These are phyloP conservation scores for Exophiala aquamarina DNA, from an alignment of 2,329 filamentous ascomycete species.

Conservation along the genomic window DNA sequence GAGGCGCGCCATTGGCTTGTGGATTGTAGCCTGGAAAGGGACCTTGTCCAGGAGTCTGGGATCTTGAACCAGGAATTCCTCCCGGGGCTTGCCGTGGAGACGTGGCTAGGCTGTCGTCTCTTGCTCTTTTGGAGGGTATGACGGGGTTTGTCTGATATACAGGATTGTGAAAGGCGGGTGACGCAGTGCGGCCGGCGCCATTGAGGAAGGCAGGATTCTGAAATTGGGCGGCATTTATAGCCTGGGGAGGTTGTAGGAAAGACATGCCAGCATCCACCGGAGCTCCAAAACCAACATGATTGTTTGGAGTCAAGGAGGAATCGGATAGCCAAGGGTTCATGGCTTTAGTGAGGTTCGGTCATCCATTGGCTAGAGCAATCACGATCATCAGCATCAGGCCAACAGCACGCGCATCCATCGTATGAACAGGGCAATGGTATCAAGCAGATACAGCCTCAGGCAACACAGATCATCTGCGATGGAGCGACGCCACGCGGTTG, in stretches of 20 bases:
- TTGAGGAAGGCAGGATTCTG: constrained; percentile 68
- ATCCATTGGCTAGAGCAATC: constrained; percentile 44
- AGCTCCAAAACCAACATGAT: constrained; percentile 49
- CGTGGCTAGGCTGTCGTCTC: constrained; percentile 80
- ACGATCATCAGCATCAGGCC: constrained; percentile 32
- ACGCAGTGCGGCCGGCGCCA: constrained; percentile 78
- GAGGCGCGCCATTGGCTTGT: constrained; percentile 61
- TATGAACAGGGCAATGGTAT: background rate
- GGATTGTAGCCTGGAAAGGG: constrained; percentile 70
- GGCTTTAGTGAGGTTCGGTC: constrained; percentile 43
- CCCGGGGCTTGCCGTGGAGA: constrained; percentile 75
- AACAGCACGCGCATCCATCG: constrained; percentile 14
- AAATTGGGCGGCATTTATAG: constrained; percentile 53
- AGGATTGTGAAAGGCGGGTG: constrained; percentile 74
- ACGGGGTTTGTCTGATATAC: constrained; percentile 82
- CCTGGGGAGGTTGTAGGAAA: constrained; percentile 48
- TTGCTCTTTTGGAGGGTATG: constrained; percentile 83
- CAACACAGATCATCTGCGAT: constrained; percentile 1
- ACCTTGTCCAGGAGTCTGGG: constrained; percentile 84
- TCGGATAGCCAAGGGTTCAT: constrained; percentile 55
- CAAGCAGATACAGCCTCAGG: constrained; percentile 3
- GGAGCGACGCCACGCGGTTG: constrained; percentile 7
- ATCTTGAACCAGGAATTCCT: constrained; percentile 78
- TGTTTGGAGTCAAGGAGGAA: constrained; percentile 47
- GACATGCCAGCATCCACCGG: constrained; percentile 48